Evolutionary conservation across 257 asterid species (phyloP).

Genomic region (Asclepias syriaca): DNA sequence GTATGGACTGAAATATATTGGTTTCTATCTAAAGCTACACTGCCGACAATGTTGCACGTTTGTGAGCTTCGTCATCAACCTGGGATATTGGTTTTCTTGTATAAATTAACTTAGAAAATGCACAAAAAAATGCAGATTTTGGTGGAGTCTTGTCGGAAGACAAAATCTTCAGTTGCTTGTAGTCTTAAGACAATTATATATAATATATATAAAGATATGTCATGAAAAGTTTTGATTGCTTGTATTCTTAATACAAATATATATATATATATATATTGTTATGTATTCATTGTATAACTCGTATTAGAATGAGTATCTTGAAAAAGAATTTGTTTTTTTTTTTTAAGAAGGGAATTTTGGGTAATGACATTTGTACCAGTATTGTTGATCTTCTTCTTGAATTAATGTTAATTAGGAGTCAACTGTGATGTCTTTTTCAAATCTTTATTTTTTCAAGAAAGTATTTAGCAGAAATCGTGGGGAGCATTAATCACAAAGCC

Average conservation of each 20-base stretch:
- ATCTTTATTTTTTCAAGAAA: neutral
- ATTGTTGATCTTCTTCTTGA: no score
- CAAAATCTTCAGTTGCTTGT: neutral
- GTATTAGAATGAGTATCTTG: no score
- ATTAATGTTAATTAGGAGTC: neutral
- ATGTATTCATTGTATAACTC: no score
- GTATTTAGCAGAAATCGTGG: slow-evolving; percentile 15
- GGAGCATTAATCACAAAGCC: slow-evolving; percentile 16
- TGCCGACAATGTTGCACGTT: slow-evolving; percentile 8
- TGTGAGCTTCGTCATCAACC: neutral
- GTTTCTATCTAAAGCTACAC: neutral
- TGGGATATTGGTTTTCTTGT: neutral
- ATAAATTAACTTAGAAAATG: neutral
- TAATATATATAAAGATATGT: no score
- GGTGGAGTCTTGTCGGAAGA: neutral
- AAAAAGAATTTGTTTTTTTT: no score
- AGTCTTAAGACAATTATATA: neutral
- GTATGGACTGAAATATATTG: neutral
- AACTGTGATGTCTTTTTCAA: slow-evolving; percentile 16
- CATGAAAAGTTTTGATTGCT: no score
- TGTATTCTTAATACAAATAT: no score
- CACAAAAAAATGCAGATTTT: neutral
- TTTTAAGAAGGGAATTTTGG: no score
- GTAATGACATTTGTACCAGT: no score
- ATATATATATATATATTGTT: no score